phyloP scores from a whole-genome alignment of 129 eudicot species.

The Rutidosis leptorrhynchoides region DNA sequence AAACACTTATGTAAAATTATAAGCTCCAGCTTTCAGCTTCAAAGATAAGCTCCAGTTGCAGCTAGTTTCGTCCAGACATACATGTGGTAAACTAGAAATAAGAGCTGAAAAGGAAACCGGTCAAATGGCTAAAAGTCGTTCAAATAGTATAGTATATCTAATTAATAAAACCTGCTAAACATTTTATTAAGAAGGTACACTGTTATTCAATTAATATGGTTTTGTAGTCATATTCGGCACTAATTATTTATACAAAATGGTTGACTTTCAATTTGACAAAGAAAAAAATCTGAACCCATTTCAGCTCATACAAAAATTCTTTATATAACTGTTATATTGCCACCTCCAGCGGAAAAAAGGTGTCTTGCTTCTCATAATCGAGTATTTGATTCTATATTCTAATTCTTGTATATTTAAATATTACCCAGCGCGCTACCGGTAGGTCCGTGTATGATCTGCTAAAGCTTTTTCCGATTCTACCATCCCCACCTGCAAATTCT shows the following conservation, averaged over 20 bases:
- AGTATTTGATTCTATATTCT: neutral
- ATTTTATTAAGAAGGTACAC: neutral
- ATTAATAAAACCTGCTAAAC: neutral
- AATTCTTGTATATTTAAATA: neutral
- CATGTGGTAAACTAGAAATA: neutral
- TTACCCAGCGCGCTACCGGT: conserved; percentile 68
- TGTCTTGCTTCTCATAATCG: neutral
- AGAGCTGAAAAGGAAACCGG: neutral
- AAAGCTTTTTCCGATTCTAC: conserved; percentile 53
- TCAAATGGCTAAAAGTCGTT: neutral
- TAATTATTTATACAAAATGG: neutral
- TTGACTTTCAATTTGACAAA: neutral
- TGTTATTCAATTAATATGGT: neutral
- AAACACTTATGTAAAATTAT: too few relatives aligned
- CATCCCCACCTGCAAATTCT: conserved; percentile 38
- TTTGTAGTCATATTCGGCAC: neutral
- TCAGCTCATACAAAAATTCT: neutral
- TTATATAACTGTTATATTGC: neutral
- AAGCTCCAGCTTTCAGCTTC: too few relatives aligned
- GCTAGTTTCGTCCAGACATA: too few relatives aligned
- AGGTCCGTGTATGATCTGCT: conserved; percentile 57
- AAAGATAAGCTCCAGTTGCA: too few relatives aligned
- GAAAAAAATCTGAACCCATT: neutral
- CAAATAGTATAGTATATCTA: neutral
- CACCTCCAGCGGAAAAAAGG: neutral